These are phyloP conservation scores for Hericium erinaceus DNA, from an alignment of 768 basidiomycete species.

Conservation along the genomic window DNA sequence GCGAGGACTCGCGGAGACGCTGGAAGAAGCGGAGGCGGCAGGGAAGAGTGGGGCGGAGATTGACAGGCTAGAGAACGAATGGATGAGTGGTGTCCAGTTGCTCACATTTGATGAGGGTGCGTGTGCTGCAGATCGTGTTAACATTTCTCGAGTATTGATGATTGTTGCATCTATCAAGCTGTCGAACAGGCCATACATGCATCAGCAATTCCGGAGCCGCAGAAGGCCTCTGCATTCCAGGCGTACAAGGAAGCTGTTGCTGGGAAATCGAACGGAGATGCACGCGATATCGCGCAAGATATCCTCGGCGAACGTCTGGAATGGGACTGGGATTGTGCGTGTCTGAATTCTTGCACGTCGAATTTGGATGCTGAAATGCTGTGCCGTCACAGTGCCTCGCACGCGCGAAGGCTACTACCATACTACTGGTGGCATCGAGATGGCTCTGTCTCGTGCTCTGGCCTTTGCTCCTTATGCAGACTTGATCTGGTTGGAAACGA, in stretches of 20 bases:
- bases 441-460: conserved; percentile 71
- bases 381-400: conserved; percentile 49
- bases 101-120: conserved; percentile 81
- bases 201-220: conserved; percentile 31
- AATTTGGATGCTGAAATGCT: background rate
- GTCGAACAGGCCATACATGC: conserved; percentile 47
- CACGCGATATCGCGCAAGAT: conserved; percentile 64
- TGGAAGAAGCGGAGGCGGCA: conserved; percentile 55
- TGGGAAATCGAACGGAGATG: conserved; percentile 66
- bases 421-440: conserved; percentile 71
- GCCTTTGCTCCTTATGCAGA: conserved; percentile 83
- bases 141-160: background rate
- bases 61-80: conserved; percentile 64
- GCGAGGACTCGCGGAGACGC: conserved; percentile 55
- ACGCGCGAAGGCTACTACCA: conserved; percentile 91
- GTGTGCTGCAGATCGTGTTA: conserved; percentile 8
- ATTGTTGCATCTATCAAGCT: conserved; percentile 27
- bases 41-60: conserved; percentile 62
- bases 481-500: conserved; percentile 90
- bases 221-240: conserved; percentile 47
- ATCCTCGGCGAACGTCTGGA: conserved; percentile 61
- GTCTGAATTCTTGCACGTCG: background rate
- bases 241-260: conserved; percentile 47
- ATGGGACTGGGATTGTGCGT: conserved; percentile 86
- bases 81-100: conserved; percentile 60